Evolutionary conservation across 164 flowering plant genomes (phyloP).

Genomic region (Pachysandra terminalis): DNA sequence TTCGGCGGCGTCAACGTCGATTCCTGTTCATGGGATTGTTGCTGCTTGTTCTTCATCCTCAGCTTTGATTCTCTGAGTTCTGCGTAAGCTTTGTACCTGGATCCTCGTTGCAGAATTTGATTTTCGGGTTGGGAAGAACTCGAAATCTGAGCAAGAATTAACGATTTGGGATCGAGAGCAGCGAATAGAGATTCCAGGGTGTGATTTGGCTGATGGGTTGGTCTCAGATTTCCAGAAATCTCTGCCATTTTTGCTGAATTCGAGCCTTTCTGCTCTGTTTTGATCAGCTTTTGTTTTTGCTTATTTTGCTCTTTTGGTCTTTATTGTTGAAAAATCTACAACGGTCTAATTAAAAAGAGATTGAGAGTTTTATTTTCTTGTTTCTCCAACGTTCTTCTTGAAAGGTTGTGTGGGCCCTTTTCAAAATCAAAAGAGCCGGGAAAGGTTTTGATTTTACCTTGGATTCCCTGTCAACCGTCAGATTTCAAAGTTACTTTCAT

Average conservation of each 20-base stretch:
- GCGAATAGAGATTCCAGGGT: slow-evolving; percentile 26
- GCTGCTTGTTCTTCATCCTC: slow-evolving; percentile 21
- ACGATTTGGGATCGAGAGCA: slow-evolving; percentile 39
- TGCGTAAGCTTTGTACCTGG: slow-evolving; percentile 59
- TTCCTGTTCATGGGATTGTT: slow-evolving; percentile 9
- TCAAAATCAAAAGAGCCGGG: background rate
- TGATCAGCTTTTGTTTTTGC: background rate
- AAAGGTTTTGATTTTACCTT: background rate
- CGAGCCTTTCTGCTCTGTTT: background rate
- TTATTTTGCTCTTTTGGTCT: background rate
- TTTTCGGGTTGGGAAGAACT: slow-evolving; percentile 9
- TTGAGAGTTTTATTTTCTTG: background rate
- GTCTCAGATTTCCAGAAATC: slow-evolving; percentile 14
- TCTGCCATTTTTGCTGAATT: slow-evolving; percentile 30
- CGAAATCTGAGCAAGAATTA: slow-evolving; percentile 37
- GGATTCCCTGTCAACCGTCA: slow-evolving; percentile 6
- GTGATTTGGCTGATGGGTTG: slow-evolving; percentile 10
- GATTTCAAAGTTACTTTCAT: background rate
- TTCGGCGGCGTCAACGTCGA: slow-evolving; percentile 33
- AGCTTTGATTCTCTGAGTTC: slow-evolving; percentile 55
- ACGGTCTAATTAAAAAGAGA: background rate
- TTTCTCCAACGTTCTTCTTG: background rate
- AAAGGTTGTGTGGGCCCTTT: background rate
- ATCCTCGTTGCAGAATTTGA: slow-evolving; percentile 35
- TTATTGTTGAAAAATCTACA: background rate